A percentile compares a stretch with the other conserved stretches of the same genome.
phyloP scores from a whole-genome alignment of 176 grass and related monocot species.

The Thalia dealbata region DNA sequence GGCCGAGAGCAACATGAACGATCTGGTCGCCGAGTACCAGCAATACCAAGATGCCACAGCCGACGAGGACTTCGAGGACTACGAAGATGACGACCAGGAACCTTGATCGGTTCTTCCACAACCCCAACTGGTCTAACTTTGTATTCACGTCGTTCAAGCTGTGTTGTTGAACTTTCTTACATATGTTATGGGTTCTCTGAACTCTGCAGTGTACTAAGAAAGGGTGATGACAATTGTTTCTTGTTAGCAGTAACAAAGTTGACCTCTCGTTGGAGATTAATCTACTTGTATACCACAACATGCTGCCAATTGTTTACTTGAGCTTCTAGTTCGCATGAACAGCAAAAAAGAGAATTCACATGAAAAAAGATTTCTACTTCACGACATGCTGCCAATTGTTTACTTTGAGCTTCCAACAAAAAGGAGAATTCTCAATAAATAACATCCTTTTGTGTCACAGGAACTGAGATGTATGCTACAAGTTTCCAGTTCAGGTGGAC shows the following conservation, averaged over 20 bases:
- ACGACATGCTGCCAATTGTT: no score
- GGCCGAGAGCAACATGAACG: slow-evolving; percentile 25
- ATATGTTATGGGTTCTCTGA: not conserved
- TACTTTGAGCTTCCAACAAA: no score
- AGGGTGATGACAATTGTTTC: not conserved
- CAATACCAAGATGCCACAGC: slow-evolving; percentile 56
- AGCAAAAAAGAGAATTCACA: no score
- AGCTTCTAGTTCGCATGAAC: no score
- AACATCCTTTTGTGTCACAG: no score
- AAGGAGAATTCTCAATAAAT: no score
- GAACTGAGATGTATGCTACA: no score
- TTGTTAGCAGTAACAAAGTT: not conserved
- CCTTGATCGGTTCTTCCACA: not conserved
- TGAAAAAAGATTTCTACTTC: no score
- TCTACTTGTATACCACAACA: not conserved
- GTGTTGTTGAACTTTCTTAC: no score
- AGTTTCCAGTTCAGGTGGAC: no score
- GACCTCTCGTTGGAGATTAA: not conserved
- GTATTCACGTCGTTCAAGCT: no score
- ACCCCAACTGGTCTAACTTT: not conserved
- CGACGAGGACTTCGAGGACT: slow-evolving; percentile 27
- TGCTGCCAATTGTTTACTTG: no score
- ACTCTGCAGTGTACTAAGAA: not conserved
- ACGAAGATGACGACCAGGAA: slow-evolving; percentile 30
- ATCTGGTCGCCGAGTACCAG: slow-evolving; percentile 56